Base-by-base conservation (phyloP, 2,329 filamentous ascomycete species). In the Epichloe bromicola region DNA sequence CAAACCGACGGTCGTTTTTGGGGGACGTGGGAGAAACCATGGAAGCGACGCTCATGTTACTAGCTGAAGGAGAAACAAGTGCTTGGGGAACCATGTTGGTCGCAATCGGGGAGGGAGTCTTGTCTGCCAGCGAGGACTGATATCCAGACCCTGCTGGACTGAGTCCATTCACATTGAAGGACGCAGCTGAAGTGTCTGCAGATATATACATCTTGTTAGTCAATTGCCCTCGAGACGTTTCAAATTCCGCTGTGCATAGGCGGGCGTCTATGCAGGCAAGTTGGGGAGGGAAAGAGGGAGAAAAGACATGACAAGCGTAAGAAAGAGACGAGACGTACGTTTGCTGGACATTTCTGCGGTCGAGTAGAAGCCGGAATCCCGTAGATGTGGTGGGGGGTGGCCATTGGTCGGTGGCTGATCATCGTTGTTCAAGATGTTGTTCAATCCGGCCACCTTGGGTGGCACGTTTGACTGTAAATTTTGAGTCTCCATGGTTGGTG, bases 41-140 rank as follows among this genome's bases (percentile, higher is more conserved):
- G 17, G 79, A 79, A 19, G 79, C 78, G 40, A 83, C 78, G 53
- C 79, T 83, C 80, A 84, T 84, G 60, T 78, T 75, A 58, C 74
- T 75, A 14, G 74, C 72, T 0, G 71, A 64, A 5, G 80, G 78
- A 7, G 79, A 82, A 37, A 76, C 67, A 17, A 81, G 63, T 10
- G 76, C 65, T 43, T 77, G 77, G 1, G 74, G 73, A 17, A 74
- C 61, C 53, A 74, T 65, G 58, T 75, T 74, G 39, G 71, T 58
- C 40, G 74, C 70, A 17, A 78, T 75, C 8, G 80, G 79, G 1
- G 80, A 83, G 0, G 80, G 80, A 1, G 79, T 83, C 65, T 82
- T 82, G 59, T 83, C 79, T 34, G 71, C 67, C 19, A 70, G 70
- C 4, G 74, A 72, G 14, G 70, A 69, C 53, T 76, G 74, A 54